Percentiles rank a stretch among this genome's conserved stretches.
Evolutionary conservation across 2,329 filamentous ascomycete species (phyloP).

Genomic region (Leptographium wingfieldii): DNA sequence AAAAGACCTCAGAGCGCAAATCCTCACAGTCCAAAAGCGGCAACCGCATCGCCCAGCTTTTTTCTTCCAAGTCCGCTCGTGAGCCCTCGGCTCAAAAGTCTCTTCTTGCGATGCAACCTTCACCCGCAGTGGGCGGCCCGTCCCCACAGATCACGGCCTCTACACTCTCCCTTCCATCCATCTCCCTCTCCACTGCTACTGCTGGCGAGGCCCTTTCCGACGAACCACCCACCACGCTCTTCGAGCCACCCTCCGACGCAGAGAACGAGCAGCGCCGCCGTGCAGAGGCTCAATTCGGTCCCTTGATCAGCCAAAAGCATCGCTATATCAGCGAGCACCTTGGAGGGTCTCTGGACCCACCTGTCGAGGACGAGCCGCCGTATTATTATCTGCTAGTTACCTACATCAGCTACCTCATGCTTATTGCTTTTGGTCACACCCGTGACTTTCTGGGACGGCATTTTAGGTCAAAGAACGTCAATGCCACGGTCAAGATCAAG

Average conservation of each 20-base stretch:
- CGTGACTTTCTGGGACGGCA: conserved; percentile 97
- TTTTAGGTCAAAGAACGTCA: conserved; percentile 71
- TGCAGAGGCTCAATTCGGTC: conserved; percentile 83
- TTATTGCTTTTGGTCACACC: conserved; percentile 91
- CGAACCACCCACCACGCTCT: conserved; percentile 60
- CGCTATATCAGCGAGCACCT: conserved; percentile 81
- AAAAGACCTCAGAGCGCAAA: conserved; percentile 42
- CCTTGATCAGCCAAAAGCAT: conserved; percentile 66
- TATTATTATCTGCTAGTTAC: conserved; percentile 97
- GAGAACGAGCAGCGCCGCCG: conserved; percentile 65
- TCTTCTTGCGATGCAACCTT: conserved; percentile 52
- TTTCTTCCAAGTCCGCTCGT: conserved; percentile 68
- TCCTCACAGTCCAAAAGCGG: conserved; percentile 49
- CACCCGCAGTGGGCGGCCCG: conserved; percentile 31
- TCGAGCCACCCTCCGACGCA: conserved; percentile 75
- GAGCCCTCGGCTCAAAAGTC: conserved; percentile 50
- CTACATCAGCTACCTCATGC: conserved; percentile 93
- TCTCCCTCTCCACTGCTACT: conserved; percentile 79
- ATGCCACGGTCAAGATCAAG: conserved; percentile 66
- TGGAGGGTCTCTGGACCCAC: conserved; percentile 66
- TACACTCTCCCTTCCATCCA: conserved; percentile 71
- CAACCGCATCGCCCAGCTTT: conserved; percentile 71
- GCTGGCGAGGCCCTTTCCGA: conserved; percentile 63
- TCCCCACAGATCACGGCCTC: conserved; percentile 56
- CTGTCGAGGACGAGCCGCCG: conserved; percentile 86